Evolutionary conservation across 2,329 filamentous ascomycete species (phyloP), one percentile per base, ranked within the genome.

Genomic region (Mycocentrospora acerina): DNA sequence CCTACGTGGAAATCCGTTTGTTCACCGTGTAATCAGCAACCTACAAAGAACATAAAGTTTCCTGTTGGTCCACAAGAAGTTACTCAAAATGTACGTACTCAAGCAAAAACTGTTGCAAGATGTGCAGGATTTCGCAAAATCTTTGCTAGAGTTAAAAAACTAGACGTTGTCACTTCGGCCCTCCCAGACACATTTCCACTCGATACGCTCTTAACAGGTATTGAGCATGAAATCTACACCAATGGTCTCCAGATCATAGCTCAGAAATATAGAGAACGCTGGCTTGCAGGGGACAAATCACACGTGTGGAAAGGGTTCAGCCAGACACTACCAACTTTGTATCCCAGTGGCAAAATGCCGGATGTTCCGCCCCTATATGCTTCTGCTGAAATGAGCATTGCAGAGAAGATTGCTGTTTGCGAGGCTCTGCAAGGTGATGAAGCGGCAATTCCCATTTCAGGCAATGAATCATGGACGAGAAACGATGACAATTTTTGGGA

Each of bases 391-490:
- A 22, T 32, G 18, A 52, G 53, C 19, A 19, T 61, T 4, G 59
- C 57, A 1, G 48, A 50, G 29, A 62, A 62, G 24, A 42, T 64
- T 2, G 47, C 50, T 5, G 17, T 30, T 9, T 42, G 59, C 3
- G 40, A 61, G 17, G 34, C 32, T 4, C 35, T 42, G 3, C 36
- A 33, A 3, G 24, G 22, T 1, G 25, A 40, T 1, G 22, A 31
- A 8, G 35, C 38, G 0, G 25, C 48, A 0, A 11, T 31, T 9
- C 44, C 51, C 0, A 48, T 60, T 8, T 31, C 15, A 1, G 57
- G 58, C 2, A 24, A 55, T 17, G 60, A 62, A 18, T 35, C 49
- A 1, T 64, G 59, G 60, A 60, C 60, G 2, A 35, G 53, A 3
- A 25, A 57, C 18, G 57, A 62, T 18, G 48, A 57, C 29, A 35